Evolutionary conservation across 2,329 filamentous ascomycete genomes (phyloP), one percentile per base, ranked within the genome.

Genomic region (Mycosphaerelloides madeirae): DNA sequence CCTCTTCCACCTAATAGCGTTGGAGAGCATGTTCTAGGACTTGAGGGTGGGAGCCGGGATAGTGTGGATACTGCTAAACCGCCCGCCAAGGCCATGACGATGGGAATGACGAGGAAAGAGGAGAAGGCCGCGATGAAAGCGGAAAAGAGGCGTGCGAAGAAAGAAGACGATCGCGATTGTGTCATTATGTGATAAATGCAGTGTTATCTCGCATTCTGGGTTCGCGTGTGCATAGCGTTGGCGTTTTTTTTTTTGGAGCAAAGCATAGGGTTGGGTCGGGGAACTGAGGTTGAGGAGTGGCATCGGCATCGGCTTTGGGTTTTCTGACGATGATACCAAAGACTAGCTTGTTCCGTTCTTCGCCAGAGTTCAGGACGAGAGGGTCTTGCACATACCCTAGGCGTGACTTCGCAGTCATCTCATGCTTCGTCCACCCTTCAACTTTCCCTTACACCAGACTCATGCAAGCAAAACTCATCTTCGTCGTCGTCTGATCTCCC

Each of bases 381-480:
- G n/a, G n/a, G n/a, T n/a, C n/a, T n/a, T n/a, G n/a, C n/a, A n/a
- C n/a, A n/a, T n/a, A n/a, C n/a, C n/a, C n/a, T n/a, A n/a, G n/a
- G n/a, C n/a, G n/a, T n/a, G n/a, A n/a, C n/a, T n/a, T n/a, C n/a
- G n/a, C n/a, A n/a, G n/a, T n/a, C n/a, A n/a, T n/a, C n/a, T n/a
- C n/a, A n/a, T n/a, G n/a, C n/a, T n/a, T n/a, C n/a, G n/a, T n/a
- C n/a, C n/a, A n/a, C n/a, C n/a, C n/a, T n/a, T n/a, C n/a, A n/a
- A n/a, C n/a, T n/a, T n/a, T n/a, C n/a, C 35, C 16, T 35, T 38
- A 55, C 3, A 50, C 46, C 33, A 58, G 41, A 44, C 53, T 62
- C 58, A 68, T 66, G 49, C 76, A 80, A 38, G 76, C 77, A 57
- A 79, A 79, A 44, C 73, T 76, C 49, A 79, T 77, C 54, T 72